These are phyloP conservation scores for Taiozyma onychis DNA, from an alignment of 1,139 yeast species.

Conservation along the genomic window DNA sequence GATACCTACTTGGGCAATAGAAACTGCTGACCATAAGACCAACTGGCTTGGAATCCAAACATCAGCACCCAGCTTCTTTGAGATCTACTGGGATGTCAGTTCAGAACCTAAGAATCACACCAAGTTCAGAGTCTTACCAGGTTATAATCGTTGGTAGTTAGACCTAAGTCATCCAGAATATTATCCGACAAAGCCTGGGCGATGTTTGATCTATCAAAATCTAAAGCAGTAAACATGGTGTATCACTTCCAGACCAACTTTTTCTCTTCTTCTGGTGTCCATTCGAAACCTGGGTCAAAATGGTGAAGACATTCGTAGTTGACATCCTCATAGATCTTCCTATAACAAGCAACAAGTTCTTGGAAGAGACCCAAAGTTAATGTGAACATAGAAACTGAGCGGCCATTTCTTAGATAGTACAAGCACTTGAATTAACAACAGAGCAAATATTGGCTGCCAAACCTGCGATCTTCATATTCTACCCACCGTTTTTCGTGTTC, in stretches of 20 bases:
- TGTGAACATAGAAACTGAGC: too few relatives aligned
- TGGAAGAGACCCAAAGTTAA: too few relatives aligned
- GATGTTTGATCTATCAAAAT: conserved; percentile 46
- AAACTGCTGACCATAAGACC: conserved; percentile 44
- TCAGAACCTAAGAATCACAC: conserved; percentile 43
- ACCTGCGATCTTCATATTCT: too few relatives aligned
- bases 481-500: too few relatives aligned
- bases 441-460: too few relatives aligned
- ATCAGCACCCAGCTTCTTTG: conserved; percentile 49
- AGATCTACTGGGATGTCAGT: conserved; percentile 48
- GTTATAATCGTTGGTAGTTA: conserved; percentile 43
- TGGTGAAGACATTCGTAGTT: conserved; percentile 38
- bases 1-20: conserved; percentile 41
- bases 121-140: conserved; percentile 41
- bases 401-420: too few relatives aligned
- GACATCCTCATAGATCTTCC: conserved; percentile 33
- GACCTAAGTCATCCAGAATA: conserved; percentile 35
- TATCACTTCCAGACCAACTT: conserved; percentile 37
- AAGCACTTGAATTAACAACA: too few relatives aligned
- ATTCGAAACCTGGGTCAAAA: conserved; percentile 40
- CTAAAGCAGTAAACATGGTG: conserved; percentile 45
- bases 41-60: conserved; percentile 50
- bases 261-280: conserved; percentile 41
- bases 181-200: conserved; percentile 45
- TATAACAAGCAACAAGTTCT: conserved; percentile 33